Evolutionary conservation across 257 asterid species (phyloP).

Genomic region (Henckelia pumila): DNA sequence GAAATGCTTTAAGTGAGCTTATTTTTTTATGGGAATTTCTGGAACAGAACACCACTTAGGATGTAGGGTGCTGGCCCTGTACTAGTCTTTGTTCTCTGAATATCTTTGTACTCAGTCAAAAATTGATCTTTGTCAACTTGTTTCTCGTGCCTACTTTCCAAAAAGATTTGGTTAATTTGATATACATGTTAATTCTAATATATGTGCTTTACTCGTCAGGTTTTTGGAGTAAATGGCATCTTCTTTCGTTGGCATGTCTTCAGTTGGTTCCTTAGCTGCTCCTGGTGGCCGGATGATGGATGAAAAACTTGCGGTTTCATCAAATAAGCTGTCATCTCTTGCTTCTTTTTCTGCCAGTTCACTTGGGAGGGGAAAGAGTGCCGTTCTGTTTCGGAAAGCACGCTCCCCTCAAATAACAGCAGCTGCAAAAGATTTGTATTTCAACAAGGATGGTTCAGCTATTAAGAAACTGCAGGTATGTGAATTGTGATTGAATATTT

Average conservation of each 20-base stretch:
- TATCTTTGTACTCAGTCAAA: neutral
- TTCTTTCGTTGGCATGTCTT: constrained; percentile 57
- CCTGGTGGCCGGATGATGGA: constrained; percentile 48
- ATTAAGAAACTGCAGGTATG: constrained; percentile 78
- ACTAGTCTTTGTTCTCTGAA: neutral
- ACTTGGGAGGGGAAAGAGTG: constrained; percentile 51
- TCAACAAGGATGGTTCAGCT: constrained; percentile 96
- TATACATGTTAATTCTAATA: too few species aligned
- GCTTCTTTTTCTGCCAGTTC: constrained; percentile 61
- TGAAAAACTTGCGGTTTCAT: constrained; percentile 44
- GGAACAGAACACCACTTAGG: too few species aligned
- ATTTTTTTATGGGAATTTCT: neutral
- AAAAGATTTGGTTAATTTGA: too few species aligned
- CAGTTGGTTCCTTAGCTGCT: constrained; percentile 83
- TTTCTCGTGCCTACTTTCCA: too few species aligned
- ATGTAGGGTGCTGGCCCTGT: neutral
- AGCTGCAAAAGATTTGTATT: constrained; percentile 80
- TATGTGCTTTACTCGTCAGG: constrained; percentile 19
- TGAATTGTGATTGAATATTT: constrained; percentile 14
- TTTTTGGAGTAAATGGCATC: constrained; percentile 65
- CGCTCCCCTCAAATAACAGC: constrained; percentile 56
- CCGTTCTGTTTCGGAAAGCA: constrained; percentile 32
- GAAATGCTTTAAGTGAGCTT: neutral
- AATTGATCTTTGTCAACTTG: neutral
- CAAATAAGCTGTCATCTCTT: constrained; percentile 63